A percentile compares a stretch with the other conserved stretches of the same genome.
phyloP scores from a whole-genome alignment of 2,329 filamentous ascomycete species.

The Fusarium denticulatum region DNA sequence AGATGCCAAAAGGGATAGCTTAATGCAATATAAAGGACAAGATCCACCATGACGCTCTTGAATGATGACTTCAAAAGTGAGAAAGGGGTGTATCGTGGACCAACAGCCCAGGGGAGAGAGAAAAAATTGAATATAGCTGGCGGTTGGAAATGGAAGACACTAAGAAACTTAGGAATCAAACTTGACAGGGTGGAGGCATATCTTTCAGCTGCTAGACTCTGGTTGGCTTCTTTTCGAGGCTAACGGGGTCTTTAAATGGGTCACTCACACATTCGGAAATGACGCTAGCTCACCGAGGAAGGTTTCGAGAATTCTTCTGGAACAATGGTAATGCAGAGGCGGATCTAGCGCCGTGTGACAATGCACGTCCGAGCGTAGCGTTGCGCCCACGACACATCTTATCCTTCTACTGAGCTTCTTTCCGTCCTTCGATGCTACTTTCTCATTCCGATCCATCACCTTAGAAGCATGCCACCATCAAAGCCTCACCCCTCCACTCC shows the following conservation, averaged over 20 bases:
- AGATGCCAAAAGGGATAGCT: not conserved
- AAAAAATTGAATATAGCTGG: conserved; percentile 3
- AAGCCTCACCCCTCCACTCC: conserved; percentile 26
- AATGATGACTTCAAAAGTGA: not conserved
- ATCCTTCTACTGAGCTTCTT: conserved; percentile 38
- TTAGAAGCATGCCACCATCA: conserved; percentile 14
- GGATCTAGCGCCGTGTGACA: conserved; percentile 31
- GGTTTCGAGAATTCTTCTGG: conserved; percentile 51
- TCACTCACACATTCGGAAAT: conserved; percentile 42
- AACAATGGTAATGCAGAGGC: conserved; percentile 35
- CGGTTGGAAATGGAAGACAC: conserved; percentile 15
- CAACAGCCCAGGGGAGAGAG: not conserved
- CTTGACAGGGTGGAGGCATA: conserved; percentile 1
- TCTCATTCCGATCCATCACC: conserved; percentile 28
- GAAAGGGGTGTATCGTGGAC: conserved; percentile 23
- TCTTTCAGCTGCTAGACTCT: conserved; percentile 19
- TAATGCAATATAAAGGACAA: not conserved
- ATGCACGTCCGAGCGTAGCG: conserved; percentile 35
- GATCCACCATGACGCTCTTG: conserved; percentile 34
- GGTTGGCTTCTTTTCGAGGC: conserved; percentile 43
- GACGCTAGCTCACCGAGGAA: conserved; percentile 47
- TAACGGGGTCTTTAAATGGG: conserved; percentile 28
- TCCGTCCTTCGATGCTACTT: conserved; percentile 17
- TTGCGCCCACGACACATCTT: conserved; percentile 24
- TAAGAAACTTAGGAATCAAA: conserved; percentile 24